Conservation (phyloP, 1,284 basidiomycete species). For the Paramarasmius palmivorus region DNA sequence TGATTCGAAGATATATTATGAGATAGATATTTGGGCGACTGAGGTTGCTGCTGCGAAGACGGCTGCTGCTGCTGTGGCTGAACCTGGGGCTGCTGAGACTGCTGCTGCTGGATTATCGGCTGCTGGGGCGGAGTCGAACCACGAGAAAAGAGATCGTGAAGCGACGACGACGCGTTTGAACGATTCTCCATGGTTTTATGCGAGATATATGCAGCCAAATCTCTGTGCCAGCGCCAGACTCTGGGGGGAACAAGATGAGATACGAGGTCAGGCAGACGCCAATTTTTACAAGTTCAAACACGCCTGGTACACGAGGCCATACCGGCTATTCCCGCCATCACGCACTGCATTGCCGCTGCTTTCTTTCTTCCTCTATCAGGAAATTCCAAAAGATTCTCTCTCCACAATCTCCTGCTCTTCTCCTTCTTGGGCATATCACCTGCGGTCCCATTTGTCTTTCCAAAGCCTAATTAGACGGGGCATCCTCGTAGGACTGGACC, state of each 20-base stretch:
- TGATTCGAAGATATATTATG: slow-evolving; percentile 40
- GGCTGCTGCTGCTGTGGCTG: slow-evolving; percentile 3
- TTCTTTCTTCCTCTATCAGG: not conserved
- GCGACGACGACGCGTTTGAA: slow-evolving; percentile 28
- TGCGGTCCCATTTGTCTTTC: not conserved
- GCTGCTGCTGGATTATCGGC: slow-evolving; percentile 31
- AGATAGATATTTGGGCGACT: slow-evolving; percentile 21
- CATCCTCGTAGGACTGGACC: no score
- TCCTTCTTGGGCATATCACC: not conserved
- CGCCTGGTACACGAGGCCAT: not conserved
- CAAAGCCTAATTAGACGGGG: not conserved
- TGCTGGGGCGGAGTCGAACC: slow-evolving; percentile 56
- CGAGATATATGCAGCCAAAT: no score
- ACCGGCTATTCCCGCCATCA: not conserved
- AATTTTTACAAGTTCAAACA: not conserved
- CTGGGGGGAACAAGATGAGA: slow-evolving; percentile 10
- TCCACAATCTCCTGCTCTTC: not conserved
- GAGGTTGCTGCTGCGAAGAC: slow-evolving; percentile 16
- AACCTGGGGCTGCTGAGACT: not conserved
- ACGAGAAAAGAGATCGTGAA: slow-evolving; percentile 59
- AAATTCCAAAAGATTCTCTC: not conserved
- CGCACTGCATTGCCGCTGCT: not conserved
- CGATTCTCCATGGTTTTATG: slow-evolving; percentile 40
- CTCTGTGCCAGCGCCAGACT: slow-evolving; percentile 10
- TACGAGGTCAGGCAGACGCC: slow-evolving; percentile 3